These are phyloP conservation scores for Durio zibethinus DNA, from an alignment of 345 rosid species.

Conservation along the genomic window DNA sequence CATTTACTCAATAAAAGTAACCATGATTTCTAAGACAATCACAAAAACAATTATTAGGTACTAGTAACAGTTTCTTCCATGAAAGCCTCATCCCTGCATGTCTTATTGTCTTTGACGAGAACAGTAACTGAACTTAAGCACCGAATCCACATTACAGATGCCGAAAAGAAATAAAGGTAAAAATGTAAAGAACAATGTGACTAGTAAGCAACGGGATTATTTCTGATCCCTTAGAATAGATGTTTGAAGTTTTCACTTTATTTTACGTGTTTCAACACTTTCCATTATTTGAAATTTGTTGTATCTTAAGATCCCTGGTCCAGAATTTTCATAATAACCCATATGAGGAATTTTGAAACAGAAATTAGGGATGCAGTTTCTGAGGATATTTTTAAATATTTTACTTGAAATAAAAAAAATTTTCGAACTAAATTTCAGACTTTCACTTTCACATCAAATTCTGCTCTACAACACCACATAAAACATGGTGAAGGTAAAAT, in stretches of 20 bases:
- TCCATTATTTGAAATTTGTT: background rate
- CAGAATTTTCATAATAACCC: background rate
- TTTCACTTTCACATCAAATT: background rate
- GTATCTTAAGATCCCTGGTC: background rate
- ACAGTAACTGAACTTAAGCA: background rate
- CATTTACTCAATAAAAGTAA: constrained; percentile 17
- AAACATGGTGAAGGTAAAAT: background rate
- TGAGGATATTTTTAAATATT: background rate
- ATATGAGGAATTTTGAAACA: background rate
- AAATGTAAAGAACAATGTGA: background rate
- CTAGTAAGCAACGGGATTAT: background rate
- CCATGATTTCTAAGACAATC: background rate
- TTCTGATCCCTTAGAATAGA: background rate
- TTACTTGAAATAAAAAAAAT: background rate
- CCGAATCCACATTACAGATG: background rate
- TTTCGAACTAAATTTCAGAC: background rate
- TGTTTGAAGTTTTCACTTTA: background rate
- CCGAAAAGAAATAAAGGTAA: background rate
- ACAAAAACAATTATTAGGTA: background rate
- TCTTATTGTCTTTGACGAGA: background rate
- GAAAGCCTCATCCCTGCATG: background rate
- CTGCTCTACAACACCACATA: too few species aligned
- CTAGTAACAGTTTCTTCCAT: background rate
- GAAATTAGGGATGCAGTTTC: background rate
- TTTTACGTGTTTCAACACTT: too few species aligned